These are phyloP conservation scores for Saururus chinensis DNA, from an alignment of 164 flowering plant genomes.

Conservation along the genomic window DNA sequence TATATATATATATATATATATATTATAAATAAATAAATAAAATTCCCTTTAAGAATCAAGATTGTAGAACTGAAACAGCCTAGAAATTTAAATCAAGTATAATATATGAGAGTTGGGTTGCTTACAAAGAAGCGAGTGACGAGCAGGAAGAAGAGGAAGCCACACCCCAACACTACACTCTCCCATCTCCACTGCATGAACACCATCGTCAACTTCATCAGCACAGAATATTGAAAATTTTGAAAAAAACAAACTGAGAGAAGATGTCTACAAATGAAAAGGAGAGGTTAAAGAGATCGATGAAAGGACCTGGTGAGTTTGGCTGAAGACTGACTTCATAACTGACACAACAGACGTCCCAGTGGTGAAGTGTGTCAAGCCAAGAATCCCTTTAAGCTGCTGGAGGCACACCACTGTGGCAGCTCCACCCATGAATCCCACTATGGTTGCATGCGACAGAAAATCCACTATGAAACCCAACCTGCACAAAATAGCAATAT, in stretches of 20 bases:
- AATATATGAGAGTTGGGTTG: neutral
- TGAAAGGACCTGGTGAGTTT: slow-evolving; percentile 47
- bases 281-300: too few relatives aligned
- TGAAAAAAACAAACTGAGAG: too few relatives aligned
- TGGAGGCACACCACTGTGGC: slow-evolving; percentile 89
- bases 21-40: too few relatives aligned
- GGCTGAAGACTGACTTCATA: slow-evolving; percentile 65
- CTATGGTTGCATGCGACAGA: slow-evolving; percentile 90
- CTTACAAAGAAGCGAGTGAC: slow-evolving; percentile 71
- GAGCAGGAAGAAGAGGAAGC: slow-evolving; percentile 76
- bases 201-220: neutral
- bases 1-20: too few relatives aligned
- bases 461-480: slow-evolving; percentile 93
- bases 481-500: too few relatives aligned
- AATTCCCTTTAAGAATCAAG: too few relatives aligned
- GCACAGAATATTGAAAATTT: too few relatives aligned
- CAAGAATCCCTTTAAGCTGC: slow-evolving; percentile 84
- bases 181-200: slow-evolving; percentile 98
- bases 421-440: slow-evolving; percentile 97
- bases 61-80: neutral
- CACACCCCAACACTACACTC: slow-evolving; percentile 68
- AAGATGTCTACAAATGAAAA: too few relatives aligned
- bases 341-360: slow-evolving; percentile 68
- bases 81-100: neutral
- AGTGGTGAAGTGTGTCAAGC: slow-evolving; percentile 70